These are phyloP conservation scores for Aspergillus neotritici DNA, from an alignment of 2,329 filamentous ascomycete species.

Conservation along the genomic window DNA sequence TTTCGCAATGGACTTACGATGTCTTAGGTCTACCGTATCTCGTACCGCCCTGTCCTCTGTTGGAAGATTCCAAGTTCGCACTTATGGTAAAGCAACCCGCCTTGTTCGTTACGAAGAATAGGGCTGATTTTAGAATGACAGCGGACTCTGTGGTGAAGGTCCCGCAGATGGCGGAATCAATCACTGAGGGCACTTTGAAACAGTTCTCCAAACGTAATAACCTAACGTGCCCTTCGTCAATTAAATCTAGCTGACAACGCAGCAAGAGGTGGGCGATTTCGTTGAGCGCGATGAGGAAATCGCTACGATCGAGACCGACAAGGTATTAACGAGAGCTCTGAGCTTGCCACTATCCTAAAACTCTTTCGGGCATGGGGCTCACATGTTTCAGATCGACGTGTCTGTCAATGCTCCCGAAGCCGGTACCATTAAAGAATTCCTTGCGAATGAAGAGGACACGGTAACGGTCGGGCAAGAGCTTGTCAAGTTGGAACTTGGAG, in stretches of 20 bases:
- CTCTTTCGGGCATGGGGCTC: slow-evolving; percentile 10
- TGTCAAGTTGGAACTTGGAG: slow-evolving; percentile 76
- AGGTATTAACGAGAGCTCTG: slow-evolving; percentile 50
- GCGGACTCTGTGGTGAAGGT: slow-evolving; percentile 88
- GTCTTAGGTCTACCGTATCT: slow-evolving; percentile 14
- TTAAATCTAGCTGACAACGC: slow-evolving; percentile 14
- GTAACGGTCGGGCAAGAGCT: slow-evolving; percentile 92
- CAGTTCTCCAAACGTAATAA: slow-evolving; percentile 74
- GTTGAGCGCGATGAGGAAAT: slow-evolving; percentile 97
- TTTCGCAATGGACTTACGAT: too few species aligned
- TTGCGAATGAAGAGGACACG: slow-evolving; percentile 90
- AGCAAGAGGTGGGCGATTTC: slow-evolving; percentile 73
- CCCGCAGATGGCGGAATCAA: slow-evolving; percentile 96
- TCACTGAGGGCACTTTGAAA: slow-evolving; percentile 94
- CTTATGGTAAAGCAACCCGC: slow-evolving; percentile 27
- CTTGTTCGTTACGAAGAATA: too few species aligned
- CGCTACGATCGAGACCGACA: slow-evolving; percentile 98
- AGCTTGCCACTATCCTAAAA: too few species aligned
- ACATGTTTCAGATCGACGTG: slow-evolving; percentile 71
- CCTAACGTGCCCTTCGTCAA: slow-evolving; percentile 14
- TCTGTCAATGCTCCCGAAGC: slow-evolving; percentile 90
- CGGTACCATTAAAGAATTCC: slow-evolving; percentile 84
- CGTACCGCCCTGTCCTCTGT: slow-evolving; percentile 19
- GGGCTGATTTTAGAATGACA: slow-evolving; percentile 11
- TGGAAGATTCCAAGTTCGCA: slow-evolving; percentile 29